phyloP scores from a whole-genome alignment of 139 green algal species.

The Chlorella sp. region DNA sequence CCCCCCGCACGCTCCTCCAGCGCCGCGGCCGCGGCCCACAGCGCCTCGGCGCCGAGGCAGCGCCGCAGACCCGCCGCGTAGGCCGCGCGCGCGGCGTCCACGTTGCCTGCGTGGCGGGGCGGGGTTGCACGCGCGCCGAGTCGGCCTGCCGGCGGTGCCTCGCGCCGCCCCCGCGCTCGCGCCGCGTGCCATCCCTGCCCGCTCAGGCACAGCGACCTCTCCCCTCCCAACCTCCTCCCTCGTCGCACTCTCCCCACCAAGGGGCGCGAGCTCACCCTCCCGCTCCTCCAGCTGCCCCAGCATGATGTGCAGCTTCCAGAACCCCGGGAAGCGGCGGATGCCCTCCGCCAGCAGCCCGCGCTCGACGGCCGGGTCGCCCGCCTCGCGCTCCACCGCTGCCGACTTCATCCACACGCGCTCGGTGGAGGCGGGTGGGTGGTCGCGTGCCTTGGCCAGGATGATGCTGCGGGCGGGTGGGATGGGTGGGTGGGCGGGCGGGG shows the following conservation, averaged over 20 bases:
- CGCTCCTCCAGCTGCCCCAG: conserved; percentile 89
- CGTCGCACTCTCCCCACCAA: no score
- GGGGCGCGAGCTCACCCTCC: conserved; percentile 41
- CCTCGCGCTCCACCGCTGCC: conserved; percentile 92
- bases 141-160: not conserved
- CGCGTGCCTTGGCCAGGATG: conserved; percentile 76
- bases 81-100: conserved; percentile 41
- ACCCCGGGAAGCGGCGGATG: conserved; percentile 71
- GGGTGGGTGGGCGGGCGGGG: not conserved
- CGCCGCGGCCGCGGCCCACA: conserved; percentile 74
- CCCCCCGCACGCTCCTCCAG: conserved; percentile 81
- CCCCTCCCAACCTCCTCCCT: not conserved
- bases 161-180: not conserved
- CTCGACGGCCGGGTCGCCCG: conserved; percentile 68
- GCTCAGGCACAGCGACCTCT: not conserved
- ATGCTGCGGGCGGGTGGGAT: conserved; percentile 7
- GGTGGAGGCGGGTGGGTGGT: conserved; percentile 62
- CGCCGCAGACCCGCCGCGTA: conserved; percentile 50
- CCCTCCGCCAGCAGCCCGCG: conserved; percentile 65
- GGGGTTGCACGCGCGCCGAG: not conserved
- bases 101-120: conserved; percentile 4
- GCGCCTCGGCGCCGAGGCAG: conserved; percentile 65
- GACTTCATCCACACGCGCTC: conserved; percentile 97
- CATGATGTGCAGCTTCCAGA: conserved; percentile 96
- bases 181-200: not conserved